phyloP scores from a whole-genome alignment of 1,284 basidiomycete species.

The Austroboletus niveus region DNA sequence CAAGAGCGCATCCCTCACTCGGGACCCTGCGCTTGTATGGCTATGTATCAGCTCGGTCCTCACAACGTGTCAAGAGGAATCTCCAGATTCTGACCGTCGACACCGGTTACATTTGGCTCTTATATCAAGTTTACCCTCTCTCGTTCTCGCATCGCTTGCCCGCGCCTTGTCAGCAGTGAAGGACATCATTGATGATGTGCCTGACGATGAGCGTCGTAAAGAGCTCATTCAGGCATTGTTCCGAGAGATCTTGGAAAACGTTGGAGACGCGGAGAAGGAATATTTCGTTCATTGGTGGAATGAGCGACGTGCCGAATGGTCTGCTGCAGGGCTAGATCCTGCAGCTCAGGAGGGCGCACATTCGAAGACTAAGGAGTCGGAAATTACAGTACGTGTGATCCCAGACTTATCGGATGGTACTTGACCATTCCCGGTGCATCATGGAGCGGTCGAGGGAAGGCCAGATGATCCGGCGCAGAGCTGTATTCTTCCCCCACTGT shows the following conservation, averaged over 20 bases:
- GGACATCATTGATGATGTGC: slow-evolving; percentile 31
- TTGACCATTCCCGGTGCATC: too few relatives aligned
- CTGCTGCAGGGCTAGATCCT: not conserved
- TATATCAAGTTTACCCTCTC: slow-evolving; percentile 56
- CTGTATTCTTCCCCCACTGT: too few relatives aligned
- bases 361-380: not conserved
- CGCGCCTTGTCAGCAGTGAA: slow-evolving; percentile 49
- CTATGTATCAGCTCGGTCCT: slow-evolving; percentile 58
- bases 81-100: slow-evolving; percentile 33
- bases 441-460: too few relatives aligned
- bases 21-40: slow-evolving; percentile 49
- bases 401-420: too few relatives aligned
- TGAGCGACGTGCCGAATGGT: slow-evolving; percentile 33
- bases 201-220: slow-evolving; percentile 24
- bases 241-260: slow-evolving; percentile 55
- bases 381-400: slow-evolving; percentile 4
- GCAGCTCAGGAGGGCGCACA: not conserved
- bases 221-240: slow-evolving; percentile 59
- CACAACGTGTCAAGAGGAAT: slow-evolving; percentile 25
- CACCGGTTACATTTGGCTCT: slow-evolving; percentile 58
- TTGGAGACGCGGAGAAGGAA: slow-evolving; percentile 68
- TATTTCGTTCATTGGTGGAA: slow-evolving; percentile 68
- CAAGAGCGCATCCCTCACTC: slow-evolving; percentile 47
- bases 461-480: too few relatives aligned
- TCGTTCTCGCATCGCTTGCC: slow-evolving; percentile 54